Conservation (phyloP, 768 basidiomycete species). For the Brasilioporus rufonigricans region DNA sequence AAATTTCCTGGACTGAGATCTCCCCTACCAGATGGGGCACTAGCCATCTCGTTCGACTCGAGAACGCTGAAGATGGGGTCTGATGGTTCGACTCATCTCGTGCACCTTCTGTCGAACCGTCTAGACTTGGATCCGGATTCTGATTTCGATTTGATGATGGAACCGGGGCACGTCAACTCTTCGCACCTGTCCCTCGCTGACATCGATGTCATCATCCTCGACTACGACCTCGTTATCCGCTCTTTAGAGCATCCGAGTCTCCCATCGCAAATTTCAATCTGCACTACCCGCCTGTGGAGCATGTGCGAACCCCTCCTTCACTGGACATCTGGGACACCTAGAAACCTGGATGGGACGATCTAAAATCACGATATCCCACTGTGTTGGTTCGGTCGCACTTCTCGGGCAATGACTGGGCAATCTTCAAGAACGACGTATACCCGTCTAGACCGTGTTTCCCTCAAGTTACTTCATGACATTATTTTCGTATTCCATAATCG, state of each 20-base stretch:
- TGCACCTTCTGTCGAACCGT: too few species aligned
- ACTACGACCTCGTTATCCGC: constrained; percentile 52
- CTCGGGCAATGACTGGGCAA: not conserved
- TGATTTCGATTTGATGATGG: constrained; percentile 11
- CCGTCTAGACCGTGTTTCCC: not conserved
- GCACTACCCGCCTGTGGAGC: constrained; percentile 39
- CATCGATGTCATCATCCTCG: constrained; percentile 47
- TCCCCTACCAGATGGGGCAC: not conserved
- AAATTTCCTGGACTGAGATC: too few species aligned
- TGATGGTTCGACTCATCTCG: constrained; percentile 9
- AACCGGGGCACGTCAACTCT: constrained; percentile 11
- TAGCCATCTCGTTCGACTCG: constrained; percentile 13
- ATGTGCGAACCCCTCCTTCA: not conserved
- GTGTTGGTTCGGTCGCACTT: not conserved
- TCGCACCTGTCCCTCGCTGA: constrained; percentile 22
- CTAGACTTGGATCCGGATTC: too few species aligned
- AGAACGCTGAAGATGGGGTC: too few species aligned
- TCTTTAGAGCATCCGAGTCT: constrained; percentile 31
- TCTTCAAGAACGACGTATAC: not conserved
- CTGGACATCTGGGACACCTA: not conserved
- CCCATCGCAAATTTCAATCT: constrained; percentile 19
- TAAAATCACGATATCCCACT: not conserved
- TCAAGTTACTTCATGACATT: not conserved
- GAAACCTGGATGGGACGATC: not conserved
- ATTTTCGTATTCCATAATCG: too few species aligned